These are phyloP conservation scores for Phytophthora sp. DNA, from an alignment of 352 stramenopile species.

Conservation along the genomic window DNA sequence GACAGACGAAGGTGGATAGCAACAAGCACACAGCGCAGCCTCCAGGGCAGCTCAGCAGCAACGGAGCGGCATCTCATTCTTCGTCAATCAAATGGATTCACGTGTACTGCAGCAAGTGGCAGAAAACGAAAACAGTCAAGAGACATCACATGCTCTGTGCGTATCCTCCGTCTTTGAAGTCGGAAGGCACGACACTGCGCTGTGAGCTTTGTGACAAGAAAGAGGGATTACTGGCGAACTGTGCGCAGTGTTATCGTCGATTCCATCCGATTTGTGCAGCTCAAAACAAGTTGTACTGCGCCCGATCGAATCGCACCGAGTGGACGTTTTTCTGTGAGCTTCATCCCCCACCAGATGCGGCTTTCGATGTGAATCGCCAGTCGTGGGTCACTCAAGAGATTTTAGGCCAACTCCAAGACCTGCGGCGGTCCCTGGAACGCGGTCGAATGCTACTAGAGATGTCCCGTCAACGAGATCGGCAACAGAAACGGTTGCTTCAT, in stretches of 20 bases:
- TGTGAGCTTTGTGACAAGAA: constrained; percentile 67
- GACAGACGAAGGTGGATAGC: background rate
- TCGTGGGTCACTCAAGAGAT: constrained; percentile 84
- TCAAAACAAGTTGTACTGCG: constrained; percentile 68
- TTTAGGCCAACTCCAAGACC: constrained; percentile 71
- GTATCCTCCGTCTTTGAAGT: constrained; percentile 34
- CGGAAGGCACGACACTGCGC: constrained; percentile 34
- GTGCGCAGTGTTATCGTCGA: constrained; percentile 59
- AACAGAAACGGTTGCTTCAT: constrained; percentile 81
- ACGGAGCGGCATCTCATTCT: constrained; percentile 12
- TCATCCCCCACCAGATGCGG: constrained; percentile 68
- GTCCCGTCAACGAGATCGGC: constrained; percentile 83
- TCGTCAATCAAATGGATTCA: constrained; percentile 71
- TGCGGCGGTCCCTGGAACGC: constrained; percentile 79
- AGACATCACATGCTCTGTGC: constrained; percentile 69
- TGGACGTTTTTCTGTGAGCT: constrained; percentile 82
- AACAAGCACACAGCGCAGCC: constrained; percentile 4
- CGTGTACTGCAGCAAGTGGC: constrained; percentile 80
- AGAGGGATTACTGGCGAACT: constrained; percentile 60
- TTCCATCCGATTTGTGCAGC: constrained; percentile 82
- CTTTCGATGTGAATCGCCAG: constrained; percentile 74
- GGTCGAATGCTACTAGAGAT: constrained; percentile 88
- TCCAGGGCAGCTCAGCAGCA: constrained; percentile 17
- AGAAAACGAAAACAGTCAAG: constrained; percentile 71
- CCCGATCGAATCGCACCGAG: constrained; percentile 61